Conservation (phyloP, 768 basidiomycete species). For the Collybiopsis luxurians region DNA sequence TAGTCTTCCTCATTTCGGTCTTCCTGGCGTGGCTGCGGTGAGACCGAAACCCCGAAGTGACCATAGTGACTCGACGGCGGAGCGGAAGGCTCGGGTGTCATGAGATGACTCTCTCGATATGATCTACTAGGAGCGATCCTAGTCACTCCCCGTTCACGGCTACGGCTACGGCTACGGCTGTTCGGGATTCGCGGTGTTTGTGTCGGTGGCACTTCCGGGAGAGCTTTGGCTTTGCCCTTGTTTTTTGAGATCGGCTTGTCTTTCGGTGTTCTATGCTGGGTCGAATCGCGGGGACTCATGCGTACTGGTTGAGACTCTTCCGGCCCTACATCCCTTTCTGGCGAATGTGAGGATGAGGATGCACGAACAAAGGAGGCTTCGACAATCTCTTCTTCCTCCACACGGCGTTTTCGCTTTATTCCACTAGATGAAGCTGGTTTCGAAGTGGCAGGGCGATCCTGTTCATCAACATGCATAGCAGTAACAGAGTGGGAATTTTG, state of each 20-base stretch:
- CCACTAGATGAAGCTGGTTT: background rate
- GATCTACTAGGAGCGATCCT: background rate
- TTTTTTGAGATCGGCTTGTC: too few relatives aligned
- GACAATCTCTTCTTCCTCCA: background rate
- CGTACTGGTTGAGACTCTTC: too few relatives aligned
- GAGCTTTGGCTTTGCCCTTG: background rate
- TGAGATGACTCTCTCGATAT: conserved; percentile 8
- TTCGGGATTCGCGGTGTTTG: background rate
- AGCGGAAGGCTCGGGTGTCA: conserved; percentile 18
- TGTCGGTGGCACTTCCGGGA: background rate
- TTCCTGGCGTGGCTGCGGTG: conserved; percentile 5
- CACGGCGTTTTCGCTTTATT: background rate
- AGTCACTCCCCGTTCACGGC: background rate
- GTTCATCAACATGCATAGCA: background rate
- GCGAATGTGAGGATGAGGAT: background rate
- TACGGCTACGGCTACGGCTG: background rate
- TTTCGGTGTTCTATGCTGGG: background rate
- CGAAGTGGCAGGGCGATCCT: background rate
- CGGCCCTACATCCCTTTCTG: background rate
- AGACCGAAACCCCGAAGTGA: background rate
- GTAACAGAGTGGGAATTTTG: background rate
- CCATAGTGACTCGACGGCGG: conserved; percentile 4
- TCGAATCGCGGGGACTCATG: too few relatives aligned
- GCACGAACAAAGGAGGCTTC: background rate
- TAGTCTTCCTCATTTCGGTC: conserved; percentile 22